These are phyloP conservation scores for Hymenoscyphus infarciens DNA, from an alignment of 2,329 filamentous ascomycete species.

Conservation along the genomic window DNA sequence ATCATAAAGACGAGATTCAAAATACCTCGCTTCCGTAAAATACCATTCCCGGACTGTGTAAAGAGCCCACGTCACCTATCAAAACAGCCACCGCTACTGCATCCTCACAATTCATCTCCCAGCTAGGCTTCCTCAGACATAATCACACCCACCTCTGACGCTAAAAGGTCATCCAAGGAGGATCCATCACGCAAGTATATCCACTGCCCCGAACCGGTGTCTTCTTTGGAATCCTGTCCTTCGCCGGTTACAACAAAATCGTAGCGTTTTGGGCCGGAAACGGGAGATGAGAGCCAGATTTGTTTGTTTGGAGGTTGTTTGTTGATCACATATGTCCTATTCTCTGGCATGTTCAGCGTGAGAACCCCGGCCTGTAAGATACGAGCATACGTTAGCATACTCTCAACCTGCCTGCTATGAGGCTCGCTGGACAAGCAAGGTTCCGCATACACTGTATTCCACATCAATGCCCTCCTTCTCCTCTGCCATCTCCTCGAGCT, in stretches of 20 bases:
- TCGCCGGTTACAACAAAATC: constrained; percentile 80
- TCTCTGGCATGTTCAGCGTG: constrained; percentile 63
- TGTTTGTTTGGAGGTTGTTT: constrained; percentile 98
- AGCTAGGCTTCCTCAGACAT: constrained; percentile 16
- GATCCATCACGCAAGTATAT: constrained; percentile 83
- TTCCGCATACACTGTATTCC: constrained; percentile 72
- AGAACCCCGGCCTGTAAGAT: constrained; percentile 73
- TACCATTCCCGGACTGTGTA: background rate
- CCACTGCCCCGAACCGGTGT: constrained; percentile 72
- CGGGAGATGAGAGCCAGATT: constrained; percentile 92
- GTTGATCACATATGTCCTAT: constrained; percentile 90
- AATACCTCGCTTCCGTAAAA: background rate
- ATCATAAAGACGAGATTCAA: background rate
- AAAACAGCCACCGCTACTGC: background rate
- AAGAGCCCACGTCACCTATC: background rate
- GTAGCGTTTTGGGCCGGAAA: constrained; percentile 89
- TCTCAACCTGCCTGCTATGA: background rate
- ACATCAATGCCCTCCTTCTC: constrained; percentile 73
- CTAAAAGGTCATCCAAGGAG: constrained; percentile 68
- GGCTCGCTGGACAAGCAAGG: background rate
- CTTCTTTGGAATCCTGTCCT: constrained; percentile 74
- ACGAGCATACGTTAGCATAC: constrained; percentile 5
- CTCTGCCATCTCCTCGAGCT: constrained; percentile 74
- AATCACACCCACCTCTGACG: constrained; percentile 70
- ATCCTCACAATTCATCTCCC: constrained; percentile 9